Base-by-base conservation (phyloP, 495 filamentous ascomycete species). In the Hapsidospora chrysogenum region DNA sequence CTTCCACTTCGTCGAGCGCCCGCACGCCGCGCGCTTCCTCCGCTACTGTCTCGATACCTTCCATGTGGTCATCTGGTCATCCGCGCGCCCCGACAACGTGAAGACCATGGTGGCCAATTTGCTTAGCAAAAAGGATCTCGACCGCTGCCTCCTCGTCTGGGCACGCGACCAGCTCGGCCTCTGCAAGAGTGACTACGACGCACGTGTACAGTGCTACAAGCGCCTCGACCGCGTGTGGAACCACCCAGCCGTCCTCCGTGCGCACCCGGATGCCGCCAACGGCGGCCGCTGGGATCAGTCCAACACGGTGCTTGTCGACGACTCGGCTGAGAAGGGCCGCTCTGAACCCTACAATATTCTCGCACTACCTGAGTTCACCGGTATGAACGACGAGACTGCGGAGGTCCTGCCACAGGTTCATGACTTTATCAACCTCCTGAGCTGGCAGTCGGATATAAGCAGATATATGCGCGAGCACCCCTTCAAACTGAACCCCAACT, bases 241-340 rank as follows among this genome's bases (percentile, higher is more conserved):
- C 0, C 61, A 73, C 38, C 38, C 58, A 0, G n/a, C 30, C 0
- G 60, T 93, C 8, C 56, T 58, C 36, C 43, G 48, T 0, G 46
- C 53, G 4, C 71, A 78, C 44, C 77, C 70, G 22, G 22, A 30
- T 16, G 41, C 29, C 19, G 38, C 41, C 1, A 0, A 10, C 2
- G 62, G 55, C 22, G 49, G 36, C 19, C 42, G 43, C 18, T 97
- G 84, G 81, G 59, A 66, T 41, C 87, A 93, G 54, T 61, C 56
- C n/a, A 87, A 95, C 51, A 96, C 89, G 0, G 58, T 97, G 20
- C 60, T 97, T 9, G 74, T 96, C 16, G 89, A 97, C 42, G 92
- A 96, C 52, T 77, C 71, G 32, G 48, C 48, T 9, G 56, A 79
- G 40, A 97, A 96, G 60, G 89, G 78, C 2, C 61, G 64, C 33